phyloP scores from a whole-genome alignment of 2,329 filamentous ascomycete species.

The Alternaria incomplexa region DNA sequence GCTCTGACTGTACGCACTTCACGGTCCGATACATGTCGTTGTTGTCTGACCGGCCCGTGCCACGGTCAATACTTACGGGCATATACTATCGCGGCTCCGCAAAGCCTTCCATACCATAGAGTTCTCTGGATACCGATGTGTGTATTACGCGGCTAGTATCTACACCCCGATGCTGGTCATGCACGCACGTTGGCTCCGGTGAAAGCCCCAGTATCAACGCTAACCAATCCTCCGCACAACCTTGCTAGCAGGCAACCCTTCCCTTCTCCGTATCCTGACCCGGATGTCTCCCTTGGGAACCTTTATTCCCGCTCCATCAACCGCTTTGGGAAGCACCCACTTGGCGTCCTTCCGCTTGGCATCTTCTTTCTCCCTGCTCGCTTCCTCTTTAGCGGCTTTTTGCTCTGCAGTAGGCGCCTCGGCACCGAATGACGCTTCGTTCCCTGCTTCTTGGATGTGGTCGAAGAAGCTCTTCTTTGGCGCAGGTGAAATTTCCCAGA shows the following conservation, averaged over 20 bases:
- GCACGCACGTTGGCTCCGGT: slow-evolving; percentile 1
- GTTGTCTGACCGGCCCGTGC: not conserved
- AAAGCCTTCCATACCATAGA: not conserved
- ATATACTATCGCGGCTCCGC: slow-evolving; percentile 1
- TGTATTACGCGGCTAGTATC: not conserved
- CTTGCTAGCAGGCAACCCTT: slow-evolving; percentile 26
- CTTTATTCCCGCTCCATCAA: slow-evolving; percentile 56
- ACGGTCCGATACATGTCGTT: not conserved
- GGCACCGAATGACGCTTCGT: slow-evolving; percentile 38
- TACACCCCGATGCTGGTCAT: not conserved
- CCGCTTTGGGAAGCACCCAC: slow-evolving; percentile 60
- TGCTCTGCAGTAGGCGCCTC: slow-evolving; percentile 23
- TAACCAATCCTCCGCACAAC: slow-evolving; percentile 18
- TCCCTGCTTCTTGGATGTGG: slow-evolving; percentile 39
- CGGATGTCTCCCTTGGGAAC: slow-evolving; percentile 60
- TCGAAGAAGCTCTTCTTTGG: slow-evolving; percentile 43
- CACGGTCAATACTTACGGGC: not conserved
- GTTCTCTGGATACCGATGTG: not conserved
- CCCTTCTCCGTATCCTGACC: slow-evolving; percentile 58
- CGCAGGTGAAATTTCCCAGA: slow-evolving; percentile 43
- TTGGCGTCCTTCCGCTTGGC: slow-evolving; percentile 20
- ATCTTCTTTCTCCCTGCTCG: slow-evolving; percentile 9
- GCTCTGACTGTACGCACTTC: not conserved
- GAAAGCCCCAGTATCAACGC: not conserved
- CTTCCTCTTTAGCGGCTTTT: slow-evolving; percentile 14